These are phyloP conservation scores for Ophiosphaerella narmari DNA, from an alignment of 2,329 filamentous ascomycete species.

Conservation along the genomic window DNA sequence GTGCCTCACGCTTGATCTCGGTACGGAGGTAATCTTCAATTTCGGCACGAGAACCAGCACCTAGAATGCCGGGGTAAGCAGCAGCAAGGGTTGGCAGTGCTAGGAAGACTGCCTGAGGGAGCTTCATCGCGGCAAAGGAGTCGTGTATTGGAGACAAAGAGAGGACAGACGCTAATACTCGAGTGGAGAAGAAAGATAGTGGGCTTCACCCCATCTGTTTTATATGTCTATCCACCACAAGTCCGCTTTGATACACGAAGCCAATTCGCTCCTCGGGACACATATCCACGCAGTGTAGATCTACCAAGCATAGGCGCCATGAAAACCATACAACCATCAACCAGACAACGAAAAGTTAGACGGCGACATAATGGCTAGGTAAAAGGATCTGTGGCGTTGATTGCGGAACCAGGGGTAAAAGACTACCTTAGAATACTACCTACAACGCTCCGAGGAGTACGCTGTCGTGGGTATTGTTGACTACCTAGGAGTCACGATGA, in stretches of 20 bases:
- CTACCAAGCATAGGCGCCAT: too few relatives aligned
- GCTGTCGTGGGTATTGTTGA: background rate
- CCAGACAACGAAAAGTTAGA: too few relatives aligned
- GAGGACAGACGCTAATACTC: background rate
- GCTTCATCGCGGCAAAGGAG: constrained; percentile 12
- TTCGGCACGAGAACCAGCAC: constrained; percentile 14
- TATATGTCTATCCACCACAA: background rate
- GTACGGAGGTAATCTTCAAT: constrained; percentile 14
- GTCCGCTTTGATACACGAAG: too few relatives aligned
- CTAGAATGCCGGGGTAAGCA: constrained; percentile 23
- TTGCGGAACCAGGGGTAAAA: too few relatives aligned
- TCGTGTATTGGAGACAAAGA: background rate
- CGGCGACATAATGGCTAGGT: too few relatives aligned
- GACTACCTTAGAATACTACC: too few relatives aligned
- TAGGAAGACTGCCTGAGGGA: constrained; percentile 10
- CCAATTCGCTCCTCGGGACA: too few relatives aligned
- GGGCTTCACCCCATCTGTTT: background rate
- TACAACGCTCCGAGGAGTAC: background rate
- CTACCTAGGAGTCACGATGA: background rate
- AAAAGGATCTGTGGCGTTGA: too few relatives aligned
- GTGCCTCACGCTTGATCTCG: constrained; percentile 12
- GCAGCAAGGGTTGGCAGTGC: constrained; percentile 17
- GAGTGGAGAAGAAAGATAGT: background rate
- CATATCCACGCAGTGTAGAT: too few relatives aligned
- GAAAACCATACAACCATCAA: too few relatives aligned